Base-by-base conservation (phyloP, 208 protist species). In the Crithidia sp. region DNA sequence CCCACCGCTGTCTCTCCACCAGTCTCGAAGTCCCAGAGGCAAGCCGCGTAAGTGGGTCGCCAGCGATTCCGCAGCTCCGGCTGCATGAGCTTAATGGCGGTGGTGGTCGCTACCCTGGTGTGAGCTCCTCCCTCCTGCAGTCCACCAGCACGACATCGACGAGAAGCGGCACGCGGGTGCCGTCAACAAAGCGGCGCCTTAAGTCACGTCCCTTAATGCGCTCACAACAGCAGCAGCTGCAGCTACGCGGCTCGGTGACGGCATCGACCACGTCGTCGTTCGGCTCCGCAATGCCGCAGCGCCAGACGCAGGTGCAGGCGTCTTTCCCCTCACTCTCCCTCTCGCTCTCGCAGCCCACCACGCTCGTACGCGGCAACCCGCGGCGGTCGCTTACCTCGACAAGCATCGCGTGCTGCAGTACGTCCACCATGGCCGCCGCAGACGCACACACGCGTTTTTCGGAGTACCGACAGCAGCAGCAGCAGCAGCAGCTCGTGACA, bases 231-330 rank as follows among this genome's bases (percentile, higher is more conserved):
- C 54, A 44, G 9, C 49, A 13, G 17, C 41, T 17, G n/a, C 3
- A 28, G 5, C n/a, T 47, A 1, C 12, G n/a, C 40, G 45, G 17
- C n/a, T 37, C 65, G 41, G 37, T 53, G 54, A 69, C 39, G n/a
- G 40, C 40, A 4, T 69, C 64, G 5, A 47, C 40, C 6, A 59
- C 64, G n/a, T 57, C 64, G 7, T 69, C 64, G 16, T 69, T 69
- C 17, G 40, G 64, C 52, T 69, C 64, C 4, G 64, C 52, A 4
- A 57, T 69, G n/a, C 64, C 64, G 40, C 49, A 47, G 52, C 64
- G 17, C 28, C 64, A 9, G n/a, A 7, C 14, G 52, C 52, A 7
- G 49, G 4, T 13, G 2, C 64, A 7, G 39, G 2, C 64, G 10
- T 69, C 64, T 39, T 5, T 59, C 4, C 52, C 64, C 6, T 69